Evolutionary conservation across 352 stramenopile genomes (phyloP).

Genomic region (Phytopythium montanum): DNA sequence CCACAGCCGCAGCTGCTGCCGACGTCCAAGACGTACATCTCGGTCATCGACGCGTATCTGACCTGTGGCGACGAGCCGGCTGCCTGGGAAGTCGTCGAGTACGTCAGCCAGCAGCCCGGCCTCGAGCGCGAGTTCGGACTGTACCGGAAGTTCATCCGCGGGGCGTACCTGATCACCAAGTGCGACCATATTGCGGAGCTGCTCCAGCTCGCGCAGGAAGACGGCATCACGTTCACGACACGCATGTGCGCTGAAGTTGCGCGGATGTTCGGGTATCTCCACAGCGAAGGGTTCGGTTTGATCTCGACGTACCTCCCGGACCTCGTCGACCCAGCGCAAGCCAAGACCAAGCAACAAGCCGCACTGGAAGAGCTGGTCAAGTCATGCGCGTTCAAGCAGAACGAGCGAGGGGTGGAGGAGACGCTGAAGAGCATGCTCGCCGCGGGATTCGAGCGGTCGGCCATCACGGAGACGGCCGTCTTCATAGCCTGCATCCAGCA

Average conservation of each 20-base stretch:
- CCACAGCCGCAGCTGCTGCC: conserved; percentile 55
- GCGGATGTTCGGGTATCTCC: conserved; percentile 56
- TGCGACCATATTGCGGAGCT: conserved; percentile 59
- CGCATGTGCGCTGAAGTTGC: conserved; percentile 65
- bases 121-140: conserved; percentile 40
- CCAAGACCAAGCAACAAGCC: conserved; percentile 28
- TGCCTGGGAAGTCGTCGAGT: conserved; percentile 53
- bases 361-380: conserved; percentile 66
- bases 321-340: background rate
- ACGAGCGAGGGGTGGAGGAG: conserved; percentile 41
- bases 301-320: conserved; percentile 32
- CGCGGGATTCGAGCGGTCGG: conserved; percentile 42
- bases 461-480: conserved; percentile 51
- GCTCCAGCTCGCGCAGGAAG: conserved; percentile 35
- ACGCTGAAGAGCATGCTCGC: conserved; percentile 40
- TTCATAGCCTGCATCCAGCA: conserved; percentile 68
- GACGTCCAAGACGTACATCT: conserved; percentile 63
- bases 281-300: conserved; percentile 49
- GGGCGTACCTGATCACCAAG: conserved; percentile 56
- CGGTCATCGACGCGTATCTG: conserved; percentile 76
- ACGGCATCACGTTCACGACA: conserved; percentile 52
- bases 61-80: conserved; percentile 51
- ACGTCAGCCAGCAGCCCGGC: conserved; percentile 34
- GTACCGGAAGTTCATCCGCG: conserved; percentile 74
- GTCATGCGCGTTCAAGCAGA: conserved; percentile 69